phyloP scores from a whole-genome alignment of 352 stramenopile genomes.

The Phytopythium sindhum region DNA sequence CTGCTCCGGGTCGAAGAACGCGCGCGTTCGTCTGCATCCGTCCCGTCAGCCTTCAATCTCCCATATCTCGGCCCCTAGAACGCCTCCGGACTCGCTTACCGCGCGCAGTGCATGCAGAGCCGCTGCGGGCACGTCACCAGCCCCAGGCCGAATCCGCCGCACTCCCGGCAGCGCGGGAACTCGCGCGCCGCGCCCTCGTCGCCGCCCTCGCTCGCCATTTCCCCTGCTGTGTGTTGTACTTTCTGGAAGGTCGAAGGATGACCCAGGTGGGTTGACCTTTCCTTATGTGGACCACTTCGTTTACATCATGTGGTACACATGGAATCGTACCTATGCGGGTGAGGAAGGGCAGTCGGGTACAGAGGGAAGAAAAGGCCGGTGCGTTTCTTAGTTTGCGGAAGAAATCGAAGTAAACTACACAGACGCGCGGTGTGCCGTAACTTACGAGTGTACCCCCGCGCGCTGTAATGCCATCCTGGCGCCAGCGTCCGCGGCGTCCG shows the following conservation, averaged over 20 bases:
- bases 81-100: constrained; percentile 19
- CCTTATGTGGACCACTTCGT: neutral
- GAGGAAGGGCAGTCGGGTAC: no score
- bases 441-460: no score
- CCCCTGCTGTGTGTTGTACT: neutral
- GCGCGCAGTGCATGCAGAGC: constrained; percentile 71
- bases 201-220: neutral
- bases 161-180: constrained; percentile 63
- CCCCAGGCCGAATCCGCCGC: constrained; percentile 61
- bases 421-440: no score
- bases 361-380: constrained; percentile 1
- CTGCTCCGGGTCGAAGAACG: constrained; percentile 77
- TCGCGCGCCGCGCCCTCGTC: constrained; percentile 10
- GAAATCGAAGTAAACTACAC: neutral
- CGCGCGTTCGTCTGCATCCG: constrained; percentile 38
- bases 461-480: neutral
- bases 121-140: constrained; percentile 71
- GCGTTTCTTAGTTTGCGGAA: neutral
- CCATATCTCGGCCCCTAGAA: neutral
- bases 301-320: neutral
- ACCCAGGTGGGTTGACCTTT: neutral
- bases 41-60: neutral
- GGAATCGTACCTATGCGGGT: neutral
- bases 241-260: neutral
- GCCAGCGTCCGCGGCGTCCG: no score